These are phyloP conservation scores for Umbelopsis vinacea DNA, from an alignment of 192 early-diverging fungal genomes.

Conservation along the genomic window DNA sequence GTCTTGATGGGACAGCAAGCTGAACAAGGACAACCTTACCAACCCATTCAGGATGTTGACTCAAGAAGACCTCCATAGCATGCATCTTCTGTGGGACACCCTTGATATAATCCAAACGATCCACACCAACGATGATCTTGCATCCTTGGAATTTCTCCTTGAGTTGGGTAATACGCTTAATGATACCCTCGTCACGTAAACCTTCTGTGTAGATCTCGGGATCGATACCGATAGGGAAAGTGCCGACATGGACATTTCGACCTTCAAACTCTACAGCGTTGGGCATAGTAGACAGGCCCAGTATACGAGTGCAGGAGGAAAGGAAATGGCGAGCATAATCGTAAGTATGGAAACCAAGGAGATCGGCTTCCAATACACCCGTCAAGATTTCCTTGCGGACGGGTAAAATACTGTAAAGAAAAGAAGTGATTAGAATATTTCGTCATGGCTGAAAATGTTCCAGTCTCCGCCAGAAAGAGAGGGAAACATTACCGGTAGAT, in stretches of 20 bases:
- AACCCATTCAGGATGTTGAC: slow-evolving; percentile 86
- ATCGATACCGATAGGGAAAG: slow-evolving; percentile 99
- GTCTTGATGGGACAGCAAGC: slow-evolving; percentile 96
- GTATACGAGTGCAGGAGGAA: slow-evolving; percentile 94
- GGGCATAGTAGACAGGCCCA: slow-evolving; percentile 91
- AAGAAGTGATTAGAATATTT: background rate
- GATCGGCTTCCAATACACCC: slow-evolving; percentile 90
- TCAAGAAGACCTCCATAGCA: slow-evolving; percentile 92
- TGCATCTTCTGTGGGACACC: slow-evolving; percentile 99
- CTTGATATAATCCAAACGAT: slow-evolving; percentile 99
- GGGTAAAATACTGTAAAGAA: slow-evolving; percentile 75
- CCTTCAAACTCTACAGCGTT: slow-evolving; percentile 94
- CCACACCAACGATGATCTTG: slow-evolving; percentile 95
- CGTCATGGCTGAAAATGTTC: slow-evolving; percentile 19
- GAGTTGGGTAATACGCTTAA: slow-evolving; percentile 77
- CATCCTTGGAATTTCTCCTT: slow-evolving; percentile 83
- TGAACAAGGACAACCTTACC: slow-evolving; percentile 96
- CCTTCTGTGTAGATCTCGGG: slow-evolving; percentile 92
- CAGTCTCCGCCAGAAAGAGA: slow-evolving; percentile 16
- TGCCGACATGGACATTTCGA: slow-evolving; percentile 93
- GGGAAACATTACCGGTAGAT: slow-evolving; percentile 79
- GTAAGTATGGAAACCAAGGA: slow-evolving; percentile 99
- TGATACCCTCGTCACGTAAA: slow-evolving; percentile 69
- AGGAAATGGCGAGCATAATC: slow-evolving; percentile 99
- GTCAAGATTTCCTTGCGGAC: slow-evolving; percentile 92